phyloP scores from a whole-genome alignment of 1,139 yeast species.

The Kazachstania sp. region DNA sequence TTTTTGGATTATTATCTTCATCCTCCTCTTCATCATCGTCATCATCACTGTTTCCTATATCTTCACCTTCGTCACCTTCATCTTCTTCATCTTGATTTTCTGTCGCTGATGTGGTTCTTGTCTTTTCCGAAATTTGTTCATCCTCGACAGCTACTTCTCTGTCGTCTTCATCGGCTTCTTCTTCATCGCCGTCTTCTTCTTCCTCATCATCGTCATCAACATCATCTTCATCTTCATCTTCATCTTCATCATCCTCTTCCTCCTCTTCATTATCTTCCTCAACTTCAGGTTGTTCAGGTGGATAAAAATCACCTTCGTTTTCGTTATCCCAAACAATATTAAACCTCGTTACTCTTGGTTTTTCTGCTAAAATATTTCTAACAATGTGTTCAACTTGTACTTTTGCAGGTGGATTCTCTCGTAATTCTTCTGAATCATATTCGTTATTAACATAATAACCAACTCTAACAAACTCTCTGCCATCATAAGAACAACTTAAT shows the following conservation, averaged over 20 bases:
- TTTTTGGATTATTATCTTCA: conserved; percentile 5
- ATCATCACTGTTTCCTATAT: conserved; percentile 16
- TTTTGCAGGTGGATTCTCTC: conserved; percentile 85
- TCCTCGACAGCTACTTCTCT: conserved; percentile 35
- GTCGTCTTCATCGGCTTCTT: conserved; percentile 32
- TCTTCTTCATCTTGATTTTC: conserved; percentile 22
- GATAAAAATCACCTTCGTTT: conserved; percentile 58
- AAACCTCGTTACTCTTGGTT: conserved; percentile 93
- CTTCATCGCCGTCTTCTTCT: conserved; percentile 35
- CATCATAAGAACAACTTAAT: conserved; percentile 86
- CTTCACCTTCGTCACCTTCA: conserved; percentile 12
- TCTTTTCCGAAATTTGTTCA: conserved; percentile 23
- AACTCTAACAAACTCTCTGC: conserved; percentile 89
- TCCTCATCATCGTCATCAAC: conserved; percentile 39
- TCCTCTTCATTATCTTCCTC: conserved; percentile 51
- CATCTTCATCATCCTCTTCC: conserved; percentile 48
- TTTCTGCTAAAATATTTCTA: conserved; percentile 89
- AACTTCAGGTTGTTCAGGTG: conserved; percentile 63
- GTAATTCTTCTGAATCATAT: conserved; percentile 82
- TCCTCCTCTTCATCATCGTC: conserved; percentile 14
- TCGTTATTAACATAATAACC: conserved; percentile 97
- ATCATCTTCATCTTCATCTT: conserved; percentile 44
- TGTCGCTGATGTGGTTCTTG: conserved; percentile 29
- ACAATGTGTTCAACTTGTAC: conserved; percentile 93
- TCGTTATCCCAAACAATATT: conserved; percentile 88